These are phyloP conservation scores for Craspedostauros australis DNA, from an alignment of 108 stramenopile genomes.

Conservation along the genomic window DNA sequence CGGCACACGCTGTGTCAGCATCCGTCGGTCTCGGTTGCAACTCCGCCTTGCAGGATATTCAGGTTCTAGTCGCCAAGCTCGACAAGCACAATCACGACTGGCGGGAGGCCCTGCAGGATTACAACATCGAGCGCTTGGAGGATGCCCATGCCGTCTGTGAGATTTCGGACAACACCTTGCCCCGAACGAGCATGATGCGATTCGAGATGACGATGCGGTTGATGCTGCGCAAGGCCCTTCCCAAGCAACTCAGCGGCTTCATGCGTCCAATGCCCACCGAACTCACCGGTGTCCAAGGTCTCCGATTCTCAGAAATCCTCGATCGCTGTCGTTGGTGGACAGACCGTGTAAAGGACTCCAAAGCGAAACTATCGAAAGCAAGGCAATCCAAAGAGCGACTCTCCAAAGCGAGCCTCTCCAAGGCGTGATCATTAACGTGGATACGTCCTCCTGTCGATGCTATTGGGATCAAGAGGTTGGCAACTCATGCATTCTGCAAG, in stretches of 20 bases:
- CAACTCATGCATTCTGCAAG: no score
- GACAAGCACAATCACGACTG: not conserved
- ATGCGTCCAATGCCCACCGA: not conserved
- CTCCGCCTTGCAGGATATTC: not conserved
- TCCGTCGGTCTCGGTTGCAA: constrained; percentile 9
- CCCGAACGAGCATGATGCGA: not conserved
- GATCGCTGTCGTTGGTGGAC: no score
- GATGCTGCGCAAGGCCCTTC: not conserved
- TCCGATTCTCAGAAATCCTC: no score
- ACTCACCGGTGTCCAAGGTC: no score
- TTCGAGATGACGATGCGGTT: not conserved
- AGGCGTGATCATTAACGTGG: no score
- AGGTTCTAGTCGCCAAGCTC: not conserved
- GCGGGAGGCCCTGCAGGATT: not conserved
- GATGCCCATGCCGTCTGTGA: not conserved
- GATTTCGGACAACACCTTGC: not conserved
- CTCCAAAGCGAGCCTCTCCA: no score
- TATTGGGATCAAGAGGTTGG: no score
- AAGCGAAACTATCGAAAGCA: no score
- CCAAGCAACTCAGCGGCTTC: not conserved
- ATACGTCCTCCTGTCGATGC: no score
- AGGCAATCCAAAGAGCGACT: no score
- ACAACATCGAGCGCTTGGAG: not conserved
- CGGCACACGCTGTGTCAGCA: constrained; percentile 10
- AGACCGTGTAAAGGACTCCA: no score